Conservation (phyloP, 805 yeast genomes). For the Wickerhamiella bombiphila region DNA sequence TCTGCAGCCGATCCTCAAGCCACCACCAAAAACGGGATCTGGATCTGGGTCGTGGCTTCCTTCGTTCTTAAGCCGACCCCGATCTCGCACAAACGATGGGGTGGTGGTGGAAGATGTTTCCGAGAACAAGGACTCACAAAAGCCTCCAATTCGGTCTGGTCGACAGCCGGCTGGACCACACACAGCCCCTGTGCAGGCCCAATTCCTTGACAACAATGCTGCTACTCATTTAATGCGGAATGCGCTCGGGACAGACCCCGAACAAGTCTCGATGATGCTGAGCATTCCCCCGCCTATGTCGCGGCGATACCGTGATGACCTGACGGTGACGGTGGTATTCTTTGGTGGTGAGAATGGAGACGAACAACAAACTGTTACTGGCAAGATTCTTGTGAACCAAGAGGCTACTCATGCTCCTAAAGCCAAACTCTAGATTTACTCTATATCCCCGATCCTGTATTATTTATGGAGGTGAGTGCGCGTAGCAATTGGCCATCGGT, state of each 20-base stretch:
- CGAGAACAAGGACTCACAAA: conserved; percentile 38
- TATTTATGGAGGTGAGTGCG: no score
- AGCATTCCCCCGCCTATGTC: conserved; percentile 86
- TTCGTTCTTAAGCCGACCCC: conserved; percentile 9
- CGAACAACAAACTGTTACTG: conserved; percentile 11
- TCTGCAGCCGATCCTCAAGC: conserved; percentile 12
- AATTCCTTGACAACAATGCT: conserved; percentile 68
- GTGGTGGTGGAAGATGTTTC: conserved; percentile 23
- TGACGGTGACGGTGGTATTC: conserved; percentile 90
- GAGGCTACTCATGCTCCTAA: conserved; percentile 18
- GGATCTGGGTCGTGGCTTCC: conserved; percentile 11
- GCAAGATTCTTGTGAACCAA: conserved; percentile 20
- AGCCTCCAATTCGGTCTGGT: conserved; percentile 50
- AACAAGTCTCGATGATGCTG: conserved; percentile 74
- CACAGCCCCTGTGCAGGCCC: conserved; percentile 14
- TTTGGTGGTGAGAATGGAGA: conserved; percentile 46
- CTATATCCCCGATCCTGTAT: no score
- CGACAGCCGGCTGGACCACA: conserved; percentile 3
- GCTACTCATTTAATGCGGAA: conserved; percentile 89
- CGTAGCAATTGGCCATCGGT: no score
- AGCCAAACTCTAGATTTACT: conserved; percentile 11
- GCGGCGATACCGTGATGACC: conserved; percentile 85
- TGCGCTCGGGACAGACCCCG: conserved; percentile 82
- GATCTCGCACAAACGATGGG: conserved; percentile 11
- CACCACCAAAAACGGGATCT: conserved; percentile 4